These are phyloP conservation scores for Phyllachora maydis DNA, from an alignment of 2,329 filamentous ascomycete species.

Conservation along the genomic window DNA sequence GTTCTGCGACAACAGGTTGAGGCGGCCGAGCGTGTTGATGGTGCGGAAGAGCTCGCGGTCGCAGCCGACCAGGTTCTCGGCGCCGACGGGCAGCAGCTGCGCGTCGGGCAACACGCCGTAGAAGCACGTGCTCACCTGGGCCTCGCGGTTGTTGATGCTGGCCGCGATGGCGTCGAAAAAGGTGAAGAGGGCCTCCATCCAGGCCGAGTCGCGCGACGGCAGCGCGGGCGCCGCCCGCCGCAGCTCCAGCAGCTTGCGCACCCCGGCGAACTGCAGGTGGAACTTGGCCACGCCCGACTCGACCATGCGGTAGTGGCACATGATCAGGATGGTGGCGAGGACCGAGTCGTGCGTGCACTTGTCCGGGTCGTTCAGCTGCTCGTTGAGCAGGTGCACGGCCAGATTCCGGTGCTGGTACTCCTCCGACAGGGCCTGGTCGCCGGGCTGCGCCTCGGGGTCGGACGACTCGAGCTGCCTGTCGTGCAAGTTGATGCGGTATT, in stretches of 20 bases:
- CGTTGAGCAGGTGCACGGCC: constrained; percentile 66
- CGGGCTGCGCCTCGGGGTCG: constrained; percentile 26
- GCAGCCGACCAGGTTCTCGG: constrained; percentile 76
- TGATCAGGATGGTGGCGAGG: constrained; percentile 65
- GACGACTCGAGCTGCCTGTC: constrained; percentile 16
- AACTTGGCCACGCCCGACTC: constrained; percentile 88
- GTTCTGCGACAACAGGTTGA: constrained; percentile 67
- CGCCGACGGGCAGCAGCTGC: constrained; percentile 32
- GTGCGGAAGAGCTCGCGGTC: constrained; percentile 74
- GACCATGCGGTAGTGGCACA: constrained; percentile 85
- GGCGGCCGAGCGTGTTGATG: constrained; percentile 60
- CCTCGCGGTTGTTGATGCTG: constrained; percentile 78
- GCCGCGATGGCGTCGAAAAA: constrained; percentile 90
- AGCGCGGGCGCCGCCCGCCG: constrained; percentile 32
- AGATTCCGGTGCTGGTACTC: constrained; percentile 63
- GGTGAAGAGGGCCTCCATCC: constrained; percentile 86
- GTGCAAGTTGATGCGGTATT: constrained; percentile 29
- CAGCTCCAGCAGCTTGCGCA: constrained; percentile 73
- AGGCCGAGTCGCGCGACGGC: constrained; percentile 49
- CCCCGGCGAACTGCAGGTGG: constrained; percentile 79
- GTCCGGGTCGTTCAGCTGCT: constrained; percentile 56
- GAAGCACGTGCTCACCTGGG: constrained; percentile 52
- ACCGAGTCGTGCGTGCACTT: constrained; percentile 71
- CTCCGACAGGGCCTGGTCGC: constrained; percentile 53
- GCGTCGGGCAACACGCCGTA: constrained; percentile 30